These are phyloP conservation scores for Zymoseptoria ardabiliae DNA, from an alignment of 2,329 filamentous ascomycete genomes.

Conservation along the genomic window DNA sequence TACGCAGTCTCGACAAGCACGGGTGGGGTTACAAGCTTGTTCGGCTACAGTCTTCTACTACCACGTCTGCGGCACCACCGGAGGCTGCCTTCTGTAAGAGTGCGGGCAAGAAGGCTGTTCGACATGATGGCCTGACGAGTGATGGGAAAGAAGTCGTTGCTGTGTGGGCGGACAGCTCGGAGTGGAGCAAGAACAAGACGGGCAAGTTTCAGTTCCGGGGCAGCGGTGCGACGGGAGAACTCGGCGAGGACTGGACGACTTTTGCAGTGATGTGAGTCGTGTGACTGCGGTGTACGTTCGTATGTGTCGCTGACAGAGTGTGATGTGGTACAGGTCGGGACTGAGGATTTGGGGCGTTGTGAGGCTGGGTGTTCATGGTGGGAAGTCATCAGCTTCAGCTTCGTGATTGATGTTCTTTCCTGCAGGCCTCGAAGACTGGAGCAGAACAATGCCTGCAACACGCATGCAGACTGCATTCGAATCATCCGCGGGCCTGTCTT, in stretches of 20 bases:
- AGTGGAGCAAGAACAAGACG: constrained; percentile 13
- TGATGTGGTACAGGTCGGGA: background rate
- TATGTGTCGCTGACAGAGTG: background rate
- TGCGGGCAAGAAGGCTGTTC: constrained; percentile 1
- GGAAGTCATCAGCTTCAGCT: background rate
- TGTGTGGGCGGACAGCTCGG: constrained; percentile 14
- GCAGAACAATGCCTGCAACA: background rate
- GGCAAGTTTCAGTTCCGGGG: constrained; percentile 13
- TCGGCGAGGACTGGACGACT: constrained; percentile 13
- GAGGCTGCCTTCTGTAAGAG: background rate
- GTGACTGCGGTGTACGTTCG: constrained; percentile 8
- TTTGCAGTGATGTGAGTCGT: constrained; percentile 11
- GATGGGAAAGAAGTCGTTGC: constrained; percentile 17
- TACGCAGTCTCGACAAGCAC: constrained; percentile 9
- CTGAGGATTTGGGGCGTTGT: background rate
- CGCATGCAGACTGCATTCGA: background rate
- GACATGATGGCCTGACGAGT: constrained; percentile 4
- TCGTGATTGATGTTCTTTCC: background rate
- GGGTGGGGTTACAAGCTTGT: constrained; percentile 16
- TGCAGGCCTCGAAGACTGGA: background rate
- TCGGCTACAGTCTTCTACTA: constrained; percentile 3
- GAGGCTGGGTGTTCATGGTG: background rate
- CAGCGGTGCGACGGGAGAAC: constrained; percentile 5
- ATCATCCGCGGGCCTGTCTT: background rate
- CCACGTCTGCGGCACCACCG: background rate